Evolutionary conservation across 768 basidiomycete species (phyloP), one percentile per base, ranked within the genome.

Genomic region (Polyporus arcularius): DNA sequence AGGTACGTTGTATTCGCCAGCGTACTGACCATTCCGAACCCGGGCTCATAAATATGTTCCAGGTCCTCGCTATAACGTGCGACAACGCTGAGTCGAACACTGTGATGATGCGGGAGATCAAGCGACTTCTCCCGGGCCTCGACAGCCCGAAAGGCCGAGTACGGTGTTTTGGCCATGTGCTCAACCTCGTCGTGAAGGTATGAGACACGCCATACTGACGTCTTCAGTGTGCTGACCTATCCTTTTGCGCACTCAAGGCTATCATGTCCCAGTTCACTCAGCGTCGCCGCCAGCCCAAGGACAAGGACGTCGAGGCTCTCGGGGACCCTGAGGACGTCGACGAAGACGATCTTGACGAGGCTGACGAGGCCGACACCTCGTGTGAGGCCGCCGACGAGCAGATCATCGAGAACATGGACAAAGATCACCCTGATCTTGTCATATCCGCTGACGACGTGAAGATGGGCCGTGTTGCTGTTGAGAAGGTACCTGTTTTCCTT

Each of bases 371-470:
- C 3, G 57, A 50, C 5, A 62, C 41, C 6, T 21, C 66, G 10
- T 26, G 67, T 16, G 71, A 70, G 9, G 46, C 46, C 21, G 67
- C 65, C 57, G 71, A 72, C 58, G 55, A 56, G 3, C 58, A 26
- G 10, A 52, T 55, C 14, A 61, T 70, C 30, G 46, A 55, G 10
- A 64, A 57, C 11, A 42, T 67, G 4, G 61, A 61, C 6, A 49
- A 32, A 1, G 62, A 66, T 5, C 61, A 35, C 12, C 45, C 55
- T 42, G 18, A 45, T 15, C 32, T 52, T 26, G 42, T 35, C 21
- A 12, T 64, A 2, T 51, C 53, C 18, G 43, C 18, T 10, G 40
- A 39, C 2, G 66, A 69, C 16, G 42, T 40, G 1, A 54, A 55
- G 11, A 21, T 53, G 7, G 55, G 55, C 4, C 47, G 47, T 1